Evolutionary conservation across 352 stramenopile genomes (phyloP), one percentile per base, ranked within the genome.

Genomic region (Globisporangium recalcitrans): DNA sequence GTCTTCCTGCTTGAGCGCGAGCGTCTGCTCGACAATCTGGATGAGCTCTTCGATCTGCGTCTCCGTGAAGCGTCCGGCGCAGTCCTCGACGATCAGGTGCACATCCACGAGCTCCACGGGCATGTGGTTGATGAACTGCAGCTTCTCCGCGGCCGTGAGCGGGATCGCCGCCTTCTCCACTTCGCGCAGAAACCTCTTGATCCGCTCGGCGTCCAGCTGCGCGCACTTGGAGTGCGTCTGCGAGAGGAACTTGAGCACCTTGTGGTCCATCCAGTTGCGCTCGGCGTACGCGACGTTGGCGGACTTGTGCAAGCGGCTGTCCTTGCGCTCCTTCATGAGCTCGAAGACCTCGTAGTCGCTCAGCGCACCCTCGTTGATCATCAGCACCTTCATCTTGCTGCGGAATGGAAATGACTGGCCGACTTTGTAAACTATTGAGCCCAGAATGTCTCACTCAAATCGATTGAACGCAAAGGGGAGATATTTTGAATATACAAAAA

Each of bases 231-330:
- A 87, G 64, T 89, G 74, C 64, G 65, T 75, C 66, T 93, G 81
- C 34, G 77, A 82, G 26, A 94, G 73, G 70, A 90, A 92, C 70
- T 92, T 94, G 75, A 92, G 78, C 69, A 94, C 80, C 68, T 94
- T 94, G 74, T 91, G 84, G 78, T 94, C 83, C 79, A 94, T 91
- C 85, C 85, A 94, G 73, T 92, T 92, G 73, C 85, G 80, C 70
- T 94, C 85, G 8, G 85, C 83, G 63, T 94, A 92, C 58, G 81
- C 78, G 46, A 83, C 77, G 58, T 75, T 87, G 22, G 80, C 82
- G 7, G 80, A 82, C 69, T 88, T 91, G 73, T 92, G 82, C 58
- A 92, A 68, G 2, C 85, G 80, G 40, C 74, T 72, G 51, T 88
- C 80, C 69, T 87, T 86, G 58, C 85, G 81, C 74, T 94, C 85